Evolutionary conservation across 352 stramenopile species (phyloP), one percentile per base, ranked within the genome.

Genomic region (Globisporangium viniferum): DNA sequence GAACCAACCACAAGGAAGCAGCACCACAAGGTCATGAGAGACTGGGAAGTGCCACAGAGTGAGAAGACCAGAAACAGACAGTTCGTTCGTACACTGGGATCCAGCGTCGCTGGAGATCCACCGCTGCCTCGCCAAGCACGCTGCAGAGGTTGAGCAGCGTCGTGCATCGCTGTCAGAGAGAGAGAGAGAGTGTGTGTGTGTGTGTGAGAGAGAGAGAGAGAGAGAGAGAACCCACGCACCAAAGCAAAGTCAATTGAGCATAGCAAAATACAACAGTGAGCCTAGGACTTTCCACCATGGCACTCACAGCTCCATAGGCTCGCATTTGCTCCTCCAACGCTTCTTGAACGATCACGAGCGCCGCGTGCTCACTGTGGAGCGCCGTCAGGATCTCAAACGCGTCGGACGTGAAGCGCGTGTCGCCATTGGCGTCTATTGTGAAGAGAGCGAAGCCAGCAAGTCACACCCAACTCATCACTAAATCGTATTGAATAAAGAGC

Each of bases 361-460:
- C 66, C 7, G 66, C 66, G 51, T 71, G 59, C 15, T 71, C 59
- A 41, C 66, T 68, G 5, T 39, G 8, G 7, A 71, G 60, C 24
- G 60, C 15, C 15, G 59, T 53, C 12, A 64, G 1, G 41, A 68
- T 62, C 61, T 56, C 53, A 33, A 54, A 68, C 51, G 66, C 51
- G 51, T 71, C 60, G 2, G 60, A 68, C n/a, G 66, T 68, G 66
- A 71, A 71, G 27, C n/a, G 49, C 6, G 59, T 59, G 12, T 46
- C 53, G 6, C 59, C 59, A 27, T 57, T n/a, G 15, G 20, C 59
- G 22, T 71, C 66, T 69, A 12, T 24, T 49, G 41, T n/a, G 41
- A 49, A n/a, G 15, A 46, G 39, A 46, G 39, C 39, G 39, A 46
- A 18, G 39, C 18, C 12, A 20, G 39, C 18, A 14, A 44, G 36